These are phyloP conservation scores for Diaporthe citri DNA, from an alignment of 2,329 filamentous ascomycete genomes.

Conservation along the genomic window DNA sequence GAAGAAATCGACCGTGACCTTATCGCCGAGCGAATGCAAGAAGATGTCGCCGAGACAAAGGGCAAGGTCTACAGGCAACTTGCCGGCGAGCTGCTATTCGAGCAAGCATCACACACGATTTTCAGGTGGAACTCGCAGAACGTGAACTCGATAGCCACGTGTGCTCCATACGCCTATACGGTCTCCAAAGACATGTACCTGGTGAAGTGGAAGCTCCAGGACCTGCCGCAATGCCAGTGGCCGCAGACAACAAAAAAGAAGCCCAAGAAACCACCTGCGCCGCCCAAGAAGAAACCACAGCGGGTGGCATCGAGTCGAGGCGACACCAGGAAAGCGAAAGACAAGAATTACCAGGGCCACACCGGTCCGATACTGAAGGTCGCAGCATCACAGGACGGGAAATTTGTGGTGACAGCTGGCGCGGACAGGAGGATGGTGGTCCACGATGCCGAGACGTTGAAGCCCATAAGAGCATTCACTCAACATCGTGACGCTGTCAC, in stretches of 20 bases:
- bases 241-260: constrained; percentile 70
- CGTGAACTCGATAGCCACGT: constrained; percentile 84
- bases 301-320: constrained; percentile 74
- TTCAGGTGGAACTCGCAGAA: constrained; percentile 84
- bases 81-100: constrained; percentile 79
- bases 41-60: constrained; percentile 93
- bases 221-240: constrained; percentile 71
- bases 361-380: constrained; percentile 84
- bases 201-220: constrained; percentile 90
- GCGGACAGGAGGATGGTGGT: constrained; percentile 87
- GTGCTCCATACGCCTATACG: constrained; percentile 86
- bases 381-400: constrained; percentile 89
- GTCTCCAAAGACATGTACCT: constrained; percentile 87
- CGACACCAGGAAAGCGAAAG: constrained; percentile 69
- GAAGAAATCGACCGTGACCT: constrained; percentile 93
- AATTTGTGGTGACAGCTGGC: constrained; percentile 91
- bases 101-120: constrained; percentile 74
- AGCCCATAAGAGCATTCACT: constrained; percentile 85
- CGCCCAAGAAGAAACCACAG: constrained; percentile 71
- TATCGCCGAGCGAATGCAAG: constrained; percentile 89
- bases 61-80: constrained; percentile 89
- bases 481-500: constrained; percentile 92
- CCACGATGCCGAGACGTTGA: constrained; percentile 85
- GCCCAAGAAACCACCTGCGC: constrained; percentile 69
- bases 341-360: constrained; percentile 81